Percentiles rank a stretch among this genome's conserved stretches.
phyloP scores from a whole-genome alignment of 2,329 filamentous ascomycete genomes.

The Plectosphaerella plurivora region DNA sequence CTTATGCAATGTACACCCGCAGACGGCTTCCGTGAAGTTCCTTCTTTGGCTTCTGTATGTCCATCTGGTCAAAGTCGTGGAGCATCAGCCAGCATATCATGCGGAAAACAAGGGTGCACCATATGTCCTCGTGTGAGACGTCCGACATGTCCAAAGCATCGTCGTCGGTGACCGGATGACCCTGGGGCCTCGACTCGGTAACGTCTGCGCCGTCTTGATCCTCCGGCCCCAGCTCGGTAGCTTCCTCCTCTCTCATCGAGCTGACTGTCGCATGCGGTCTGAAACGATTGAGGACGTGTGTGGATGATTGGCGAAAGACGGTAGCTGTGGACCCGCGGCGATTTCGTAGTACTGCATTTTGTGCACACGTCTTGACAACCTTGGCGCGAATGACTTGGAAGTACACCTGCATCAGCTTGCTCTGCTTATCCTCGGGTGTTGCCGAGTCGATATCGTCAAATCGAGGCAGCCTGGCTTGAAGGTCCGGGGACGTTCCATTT shows the following conservation, averaged over 20 bases:
- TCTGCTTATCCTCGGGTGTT: constrained; percentile 43
- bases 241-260: not conserved
- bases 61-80: constrained; percentile 52
- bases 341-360: not conserved
- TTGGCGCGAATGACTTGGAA: constrained; percentile 37
- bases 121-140: constrained; percentile 36
- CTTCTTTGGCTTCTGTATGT: constrained; percentile 47
- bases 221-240: not conserved
- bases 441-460: constrained; percentile 44
- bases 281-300: not conserved
- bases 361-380: constrained; percentile 25
- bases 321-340: constrained; percentile 7
- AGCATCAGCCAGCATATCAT: constrained; percentile 57
- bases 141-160: not conserved
- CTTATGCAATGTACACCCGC: constrained; percentile 47
- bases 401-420: constrained; percentile 48
- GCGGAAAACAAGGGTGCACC: constrained; percentile 50
- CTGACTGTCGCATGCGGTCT: not conserved
- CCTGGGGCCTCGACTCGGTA: no score
- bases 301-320: no score
- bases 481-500: not conserved
- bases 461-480: constrained; percentile 10
- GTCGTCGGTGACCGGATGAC: not conserved
- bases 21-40: constrained; percentile 50
- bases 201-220: not conserved